phyloP scores from a whole-genome alignment of 192 early-diverging fungal species.

The Gonapodya prolifera region DNA sequence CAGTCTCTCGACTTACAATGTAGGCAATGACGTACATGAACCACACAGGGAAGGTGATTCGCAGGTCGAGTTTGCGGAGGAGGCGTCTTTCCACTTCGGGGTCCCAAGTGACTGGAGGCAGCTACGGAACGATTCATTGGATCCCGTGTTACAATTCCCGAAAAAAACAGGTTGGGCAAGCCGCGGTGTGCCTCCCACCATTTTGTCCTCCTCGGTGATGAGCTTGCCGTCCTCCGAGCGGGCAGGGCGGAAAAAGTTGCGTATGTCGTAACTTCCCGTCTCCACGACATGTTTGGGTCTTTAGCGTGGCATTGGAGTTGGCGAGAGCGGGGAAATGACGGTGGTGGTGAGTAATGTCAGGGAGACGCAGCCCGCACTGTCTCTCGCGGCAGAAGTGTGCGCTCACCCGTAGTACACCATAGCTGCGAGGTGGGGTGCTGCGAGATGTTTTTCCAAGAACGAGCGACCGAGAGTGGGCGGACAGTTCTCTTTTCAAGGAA shows the following conservation, averaged over 20 bases:
- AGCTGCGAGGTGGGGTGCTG: too few species aligned
- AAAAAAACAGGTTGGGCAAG: too few species aligned
- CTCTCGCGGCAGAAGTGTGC: too few species aligned
- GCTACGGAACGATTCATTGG: not conserved
- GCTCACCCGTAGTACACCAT: too few species aligned
- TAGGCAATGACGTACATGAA: not conserved
- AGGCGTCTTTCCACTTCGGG: not conserved
- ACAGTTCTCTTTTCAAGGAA: too few species aligned
- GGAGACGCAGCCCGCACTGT: too few species aligned
- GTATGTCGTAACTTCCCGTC: not conserved
- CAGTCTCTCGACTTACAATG: not conserved
- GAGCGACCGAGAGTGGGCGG: too few species aligned
- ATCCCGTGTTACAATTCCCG: too few species aligned
- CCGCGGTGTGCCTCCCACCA: not conserved
- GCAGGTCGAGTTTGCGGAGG: not conserved
- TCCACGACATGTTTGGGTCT: not conserved
- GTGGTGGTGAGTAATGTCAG: too few species aligned
- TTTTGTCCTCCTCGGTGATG: not conserved
- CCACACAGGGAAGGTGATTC: not conserved
- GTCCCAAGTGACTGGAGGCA: slow-evolving; percentile 1
- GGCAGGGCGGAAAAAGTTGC: not conserved
- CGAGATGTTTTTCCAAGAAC: too few species aligned
- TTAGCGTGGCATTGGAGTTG: not conserved
- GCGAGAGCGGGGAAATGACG: too few species aligned
- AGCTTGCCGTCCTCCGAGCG: not conserved